Evolutionary conservation across 352 stramenopile genomes (phyloP).

Genomic region (Thraustochytrium striatum): DNA sequence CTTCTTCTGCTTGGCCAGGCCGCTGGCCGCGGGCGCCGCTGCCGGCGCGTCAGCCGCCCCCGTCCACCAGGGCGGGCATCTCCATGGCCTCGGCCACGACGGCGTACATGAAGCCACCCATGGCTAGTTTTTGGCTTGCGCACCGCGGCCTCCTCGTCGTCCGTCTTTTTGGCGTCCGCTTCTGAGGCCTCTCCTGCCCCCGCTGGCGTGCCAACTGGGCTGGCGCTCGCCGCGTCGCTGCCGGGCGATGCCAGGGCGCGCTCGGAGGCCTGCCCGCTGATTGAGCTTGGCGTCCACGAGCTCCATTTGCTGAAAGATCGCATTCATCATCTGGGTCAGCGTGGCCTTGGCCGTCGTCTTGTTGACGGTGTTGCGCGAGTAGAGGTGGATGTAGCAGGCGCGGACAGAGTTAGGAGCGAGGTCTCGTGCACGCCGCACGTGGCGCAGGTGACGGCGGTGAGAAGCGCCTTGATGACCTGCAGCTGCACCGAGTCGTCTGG

Average conservation of each 20-base stretch:
- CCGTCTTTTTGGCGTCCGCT: too few relatives aligned
- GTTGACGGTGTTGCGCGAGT: slow-evolving; percentile 83
- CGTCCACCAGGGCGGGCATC: background rate
- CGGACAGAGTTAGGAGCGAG: slow-evolving; percentile 89
- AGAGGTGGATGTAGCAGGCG: slow-evolving; percentile 90
- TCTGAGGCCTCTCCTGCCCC: too few relatives aligned
- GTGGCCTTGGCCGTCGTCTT: slow-evolving; percentile 94
- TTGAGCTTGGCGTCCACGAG: background rate
- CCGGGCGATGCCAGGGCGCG: background rate
- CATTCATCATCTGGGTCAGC: slow-evolving; percentile 91
- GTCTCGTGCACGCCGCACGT: slow-evolving; percentile 83
- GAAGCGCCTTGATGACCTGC: slow-evolving; percentile 82
- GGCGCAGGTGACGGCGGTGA: slow-evolving; percentile 79
- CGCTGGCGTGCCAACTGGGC: background rate
- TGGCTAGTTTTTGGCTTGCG: background rate
- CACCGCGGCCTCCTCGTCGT: background rate
- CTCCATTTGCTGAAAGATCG: slow-evolving; percentile 95
- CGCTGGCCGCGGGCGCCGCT: background rate
- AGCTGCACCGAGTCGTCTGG: slow-evolving; percentile 81
- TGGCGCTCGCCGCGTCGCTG: background rate
- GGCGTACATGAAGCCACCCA: background rate
- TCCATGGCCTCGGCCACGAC: background rate
- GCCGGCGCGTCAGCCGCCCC: background rate
- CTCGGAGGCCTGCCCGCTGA: too few relatives aligned
- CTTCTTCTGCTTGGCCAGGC: background rate